Base-by-base conservation (phyloP, 2,329 filamentous ascomycete genomes). In the Fusarium incarnatum region DNA sequence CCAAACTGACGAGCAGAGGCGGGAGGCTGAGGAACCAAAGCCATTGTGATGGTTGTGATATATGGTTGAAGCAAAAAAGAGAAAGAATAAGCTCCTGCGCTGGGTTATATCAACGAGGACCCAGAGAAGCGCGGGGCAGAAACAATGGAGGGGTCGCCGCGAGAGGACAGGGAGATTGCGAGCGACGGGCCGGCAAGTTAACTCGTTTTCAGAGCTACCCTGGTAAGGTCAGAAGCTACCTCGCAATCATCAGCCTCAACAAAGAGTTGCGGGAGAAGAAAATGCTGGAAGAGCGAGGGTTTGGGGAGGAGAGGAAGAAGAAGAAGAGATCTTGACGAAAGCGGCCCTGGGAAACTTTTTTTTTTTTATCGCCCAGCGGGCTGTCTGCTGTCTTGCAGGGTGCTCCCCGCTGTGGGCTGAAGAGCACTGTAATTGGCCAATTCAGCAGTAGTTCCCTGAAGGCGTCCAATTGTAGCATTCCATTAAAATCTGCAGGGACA, bases 1-100 rank as follows among this genome's bases (percentile, higher is more conserved):
- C 81, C 84, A 70, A 84, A 81, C 70, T 88, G 83, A 75, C 86
- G 87, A 74, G 89, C 87, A 71, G 89, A 86, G 70, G 91, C 89
- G 49, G 91, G 90, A 49, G 85, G 81, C 64, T 76, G 77, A 70
- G 84, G 70, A 59, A 75, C 69, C 57, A 76, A 67, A 62, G 77
- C 75, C 80, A 82, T 83, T 71, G 56, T 49, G 32, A n/a, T 47
- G 49, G 47, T 46, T 67, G 44, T 75, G 65, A 54, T 57, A 22
- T 48, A 32, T 18, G 20, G 16, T 28, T 67, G 40, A 55, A 66
- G 37, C 47, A 57, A 49, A 67, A 52, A 52, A 50, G 52, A 50
- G 44, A 48, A n/a, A 64, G 5, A 60, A 58, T 56, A 60, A 45
- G 61, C 61, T 64, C 59, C 60, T 58, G 60, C 55, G 59, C 61